These are phyloP conservation scores for Astraeus odoratus DNA, from an alignment of 768 basidiomycete species.

Conservation along the genomic window DNA sequence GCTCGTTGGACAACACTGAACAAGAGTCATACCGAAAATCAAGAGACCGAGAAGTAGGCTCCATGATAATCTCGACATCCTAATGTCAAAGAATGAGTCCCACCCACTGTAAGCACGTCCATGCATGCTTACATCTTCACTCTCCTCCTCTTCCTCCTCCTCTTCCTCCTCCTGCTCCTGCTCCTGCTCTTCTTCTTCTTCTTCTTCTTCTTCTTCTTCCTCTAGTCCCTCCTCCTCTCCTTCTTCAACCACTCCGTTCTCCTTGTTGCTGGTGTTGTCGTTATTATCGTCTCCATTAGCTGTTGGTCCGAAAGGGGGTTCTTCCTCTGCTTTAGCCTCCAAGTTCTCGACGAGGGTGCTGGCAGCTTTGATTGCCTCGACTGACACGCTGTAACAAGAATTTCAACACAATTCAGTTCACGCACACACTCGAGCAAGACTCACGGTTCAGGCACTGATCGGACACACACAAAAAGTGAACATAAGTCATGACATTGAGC, in stretches of 20 bases:
- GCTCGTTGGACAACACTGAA: conserved; percentile 1
- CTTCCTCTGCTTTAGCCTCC: conserved; percentile 39
- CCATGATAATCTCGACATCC: conserved; percentile 92
- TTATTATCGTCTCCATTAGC: neutral
- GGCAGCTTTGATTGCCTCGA: conserved; percentile 37
- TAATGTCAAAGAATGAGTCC: conserved; percentile 21
- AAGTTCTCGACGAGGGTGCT: conserved; percentile 46
- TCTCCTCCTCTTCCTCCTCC: conserved; percentile 36
- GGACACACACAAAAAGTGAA: conserved; percentile 31
- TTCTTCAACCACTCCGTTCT: conserved; percentile 32
- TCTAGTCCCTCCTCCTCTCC: conserved; percentile 39
- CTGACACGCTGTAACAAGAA: conserved; percentile 28
- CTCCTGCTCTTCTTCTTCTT: conserved; percentile 13
- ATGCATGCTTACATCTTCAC: conserved; percentile 36
- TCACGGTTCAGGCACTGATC: conserved; percentile 58
- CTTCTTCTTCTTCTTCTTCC: conserved; percentile 29
- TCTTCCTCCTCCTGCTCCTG: conserved; percentile 30
- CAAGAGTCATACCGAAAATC: conserved; percentile 57
- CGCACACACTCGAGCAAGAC: conserved; percentile 31
- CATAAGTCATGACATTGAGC: conserved; percentile 32
- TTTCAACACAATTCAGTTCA: conserved; percentile 14
- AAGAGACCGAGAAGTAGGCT: conserved; percentile 61
- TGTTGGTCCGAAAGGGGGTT: conserved; percentile 23
- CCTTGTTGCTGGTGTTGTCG: conserved; percentile 21
- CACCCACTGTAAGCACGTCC: neutral